Base-by-base conservation (phyloP, 1,139 yeast genomes). In the Martiniozyma asiatica region DNA sequence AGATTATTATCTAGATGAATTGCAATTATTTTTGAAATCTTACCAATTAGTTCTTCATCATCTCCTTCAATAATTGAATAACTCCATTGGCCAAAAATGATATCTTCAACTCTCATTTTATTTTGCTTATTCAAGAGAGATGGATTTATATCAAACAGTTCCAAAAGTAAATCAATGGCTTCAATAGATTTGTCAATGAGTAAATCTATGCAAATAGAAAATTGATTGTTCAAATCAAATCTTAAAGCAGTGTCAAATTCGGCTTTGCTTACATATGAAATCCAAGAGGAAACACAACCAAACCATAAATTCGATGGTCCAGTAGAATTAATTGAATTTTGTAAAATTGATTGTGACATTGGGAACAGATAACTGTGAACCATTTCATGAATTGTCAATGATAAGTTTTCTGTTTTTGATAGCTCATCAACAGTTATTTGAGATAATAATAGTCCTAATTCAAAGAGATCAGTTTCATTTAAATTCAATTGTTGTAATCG, bases 1-100 rank as follows among this genome's bases (percentile, higher is more conserved):
- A 70, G 56, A 39, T 73, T 73, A 22, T 61, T 51, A 35, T 68
- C 74, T 24, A 76, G 46, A 37, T 64, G 69, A 5, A 68, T 59
- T 4, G 72, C 65, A 6, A 73, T 48, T 30, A 79, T 53, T 32
- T 64, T 61, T 4, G 74, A 58, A 38, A 73, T 65, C 22, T 62
- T 35, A 61, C 30, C 61, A 47, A 31, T 65, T 65, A 12, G 64
- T 65, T 25, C 38, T 1, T 28, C 11, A 15, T 48, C 51, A 42
- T 63, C 63, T 21, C 60, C 61, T 6, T 26, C 29, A 11, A 46
- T 31, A 4, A 41, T 37, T 6, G 48, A 41, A 6, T 59, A 44
- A 0, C 73, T 73, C 59, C 68, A 68, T 3, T 52, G 42, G 12
- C 58, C 62, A 41, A 70, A 68, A 2, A 70, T 41, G 4, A 61